These are phyloP conservation scores for Neoboletus magnificus DNA, from an alignment of 768 basidiomycete genomes.

Conservation along the genomic window DNA sequence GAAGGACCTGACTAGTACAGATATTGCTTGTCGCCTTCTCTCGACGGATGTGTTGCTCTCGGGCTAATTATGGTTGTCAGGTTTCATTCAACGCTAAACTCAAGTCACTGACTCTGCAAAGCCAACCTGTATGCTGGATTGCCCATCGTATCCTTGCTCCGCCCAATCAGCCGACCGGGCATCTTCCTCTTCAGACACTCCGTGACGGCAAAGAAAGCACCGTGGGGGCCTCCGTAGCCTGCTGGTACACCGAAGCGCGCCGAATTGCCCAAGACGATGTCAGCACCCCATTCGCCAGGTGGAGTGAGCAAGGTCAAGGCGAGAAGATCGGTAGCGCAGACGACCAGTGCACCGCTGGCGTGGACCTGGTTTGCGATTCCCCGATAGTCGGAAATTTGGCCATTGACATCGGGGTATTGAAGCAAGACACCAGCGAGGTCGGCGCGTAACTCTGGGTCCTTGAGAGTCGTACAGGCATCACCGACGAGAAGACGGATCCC, in stretches of 20 bases:
- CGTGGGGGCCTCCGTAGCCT: slow-evolving; percentile 98
- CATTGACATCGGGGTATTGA: slow-evolving; percentile 93
- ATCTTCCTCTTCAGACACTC: slow-evolving; percentile 94
- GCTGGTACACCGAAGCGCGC: slow-evolving; percentile 95
- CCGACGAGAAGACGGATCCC: slow-evolving; percentile 79
- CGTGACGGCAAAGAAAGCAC: slow-evolving; percentile 93
- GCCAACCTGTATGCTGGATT: slow-evolving; percentile 89
- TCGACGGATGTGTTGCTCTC: slow-evolving; percentile 94
- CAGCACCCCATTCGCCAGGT: slow-evolving; percentile 98
- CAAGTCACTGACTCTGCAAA: slow-evolving; percentile 73
- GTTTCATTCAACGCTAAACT: not conserved
- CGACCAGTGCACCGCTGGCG: slow-evolving; percentile 70
- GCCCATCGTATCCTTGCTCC: slow-evolving; percentile 81
- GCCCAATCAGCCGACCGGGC: slow-evolving; percentile 95
- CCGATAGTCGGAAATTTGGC: slow-evolving; percentile 71
- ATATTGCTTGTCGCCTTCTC: slow-evolving; percentile 99
- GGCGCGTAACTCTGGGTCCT: slow-evolving; percentile 49
- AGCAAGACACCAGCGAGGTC: slow-evolving; percentile 85
- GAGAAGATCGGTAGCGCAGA: slow-evolving; percentile 88
- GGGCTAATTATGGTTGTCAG: slow-evolving; percentile 48
- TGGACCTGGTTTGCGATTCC: slow-evolving; percentile 67
- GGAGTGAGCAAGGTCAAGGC: slow-evolving; percentile 91
- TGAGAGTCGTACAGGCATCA: slow-evolving; percentile 48
- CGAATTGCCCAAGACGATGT: slow-evolving; percentile 92
- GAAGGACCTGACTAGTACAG: slow-evolving; percentile 94